Evolutionary conservation across 2,329 filamentous ascomycete genomes (phyloP), one percentile per base, ranked within the genome.

Genomic region (Didymella segeticola): DNA sequence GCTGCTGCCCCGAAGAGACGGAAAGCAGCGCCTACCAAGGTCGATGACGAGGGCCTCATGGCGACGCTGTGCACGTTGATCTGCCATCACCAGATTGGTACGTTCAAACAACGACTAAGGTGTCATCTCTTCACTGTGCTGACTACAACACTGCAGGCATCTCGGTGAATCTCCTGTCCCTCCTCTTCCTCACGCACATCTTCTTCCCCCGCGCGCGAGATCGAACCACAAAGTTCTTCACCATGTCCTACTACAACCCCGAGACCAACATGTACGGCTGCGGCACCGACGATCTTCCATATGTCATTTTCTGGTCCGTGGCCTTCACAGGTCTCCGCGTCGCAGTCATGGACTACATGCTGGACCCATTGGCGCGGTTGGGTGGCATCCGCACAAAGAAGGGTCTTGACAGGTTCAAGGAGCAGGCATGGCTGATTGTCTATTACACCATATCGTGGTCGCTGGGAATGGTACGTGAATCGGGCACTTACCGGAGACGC

Each of bases 401-500:
- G 78, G 86, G 86, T 39, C 79, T 89, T 55, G 85, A 90, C 42
- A 85, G 95, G 53, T 96, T 98, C 77, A 91, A 91, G 58, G 95
- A 99, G 78, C 95, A 99, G 78, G 91, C 88, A 39, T 98, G 93
- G 91, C 81, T 96, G 70, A 78, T 96, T 51, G 75, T 95, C 37
- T 98, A 97, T 78, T 93, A 93, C 75, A 79, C 79, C 38, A 79
- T 88, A 49, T 93, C 93, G 72, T 98, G 91, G 89, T 82, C 86
- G 11, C 79, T 93, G 57, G 95, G 95, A 63, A 83, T 96, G 81
- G 90, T 96, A 81, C 30, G 65, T 71, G 29, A 57, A 67, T 8
- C 11, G 10, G n/a, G 23, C 34, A 42, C 3, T 5, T 8, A 14
- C 8, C 19, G 26, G 8, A 17, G 4, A 48, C 30, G 5, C n/a